phyloP scores from a whole-genome alignment of 495 filamentous ascomycete genomes.

The Neurospora africana region DNA sequence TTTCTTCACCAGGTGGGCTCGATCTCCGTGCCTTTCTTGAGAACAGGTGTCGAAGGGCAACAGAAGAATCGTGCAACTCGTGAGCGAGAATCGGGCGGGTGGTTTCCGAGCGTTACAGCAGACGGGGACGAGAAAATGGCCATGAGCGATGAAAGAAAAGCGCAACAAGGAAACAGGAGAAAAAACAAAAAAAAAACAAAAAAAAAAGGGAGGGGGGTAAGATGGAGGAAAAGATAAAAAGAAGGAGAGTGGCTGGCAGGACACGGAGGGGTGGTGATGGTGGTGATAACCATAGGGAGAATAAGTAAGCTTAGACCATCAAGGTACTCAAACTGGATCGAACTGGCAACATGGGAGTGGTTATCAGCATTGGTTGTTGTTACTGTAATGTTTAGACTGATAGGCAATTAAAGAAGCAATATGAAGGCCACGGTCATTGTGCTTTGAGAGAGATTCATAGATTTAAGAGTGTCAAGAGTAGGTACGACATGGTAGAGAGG shows the following conservation, averaged over 20 bases:
- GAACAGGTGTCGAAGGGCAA: neutral
- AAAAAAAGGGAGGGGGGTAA: neutral
- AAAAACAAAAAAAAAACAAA: neutral
- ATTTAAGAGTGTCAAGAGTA: neutral
- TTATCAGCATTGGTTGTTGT: neutral
- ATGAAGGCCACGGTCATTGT: neutral
- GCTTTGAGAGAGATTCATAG: neutral
- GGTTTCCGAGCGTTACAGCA: neutral
- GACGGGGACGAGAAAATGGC: neutral
- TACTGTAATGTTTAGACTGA: neutral
- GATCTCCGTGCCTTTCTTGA: neutral
- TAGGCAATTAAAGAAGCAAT: neutral
- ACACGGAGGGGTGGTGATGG: neutral
- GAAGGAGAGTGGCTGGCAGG: neutral
- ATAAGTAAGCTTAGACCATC: neutral
- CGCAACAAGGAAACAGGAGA: neutral
- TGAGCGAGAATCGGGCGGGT: neutral
- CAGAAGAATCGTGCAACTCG: neutral
- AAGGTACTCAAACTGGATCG: neutral
- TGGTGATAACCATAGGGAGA: neutral
- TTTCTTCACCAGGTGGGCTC: neutral
- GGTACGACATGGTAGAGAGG: neutral
- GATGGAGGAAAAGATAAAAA: neutral
- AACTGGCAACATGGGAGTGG: neutral
- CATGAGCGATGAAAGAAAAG: neutral